Conservation (phyloP, 495 filamentous ascomycete species). For the Sordaria brevicollis region DNA sequence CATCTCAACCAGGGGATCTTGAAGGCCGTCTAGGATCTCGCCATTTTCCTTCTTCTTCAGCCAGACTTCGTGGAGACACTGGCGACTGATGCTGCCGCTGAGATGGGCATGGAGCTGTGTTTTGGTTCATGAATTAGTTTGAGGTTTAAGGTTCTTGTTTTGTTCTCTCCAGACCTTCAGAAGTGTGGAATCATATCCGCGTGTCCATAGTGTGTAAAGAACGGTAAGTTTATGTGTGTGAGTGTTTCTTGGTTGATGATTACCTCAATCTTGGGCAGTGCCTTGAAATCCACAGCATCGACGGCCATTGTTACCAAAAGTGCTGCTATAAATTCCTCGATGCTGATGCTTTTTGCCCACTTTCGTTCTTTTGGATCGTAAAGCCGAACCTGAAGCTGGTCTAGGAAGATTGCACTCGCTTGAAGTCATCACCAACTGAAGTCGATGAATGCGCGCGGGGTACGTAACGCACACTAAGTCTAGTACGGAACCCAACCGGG, state of each 20-base stretch:
- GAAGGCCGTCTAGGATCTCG: slow-evolving; percentile 43
- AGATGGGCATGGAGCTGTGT: slow-evolving; percentile 73
- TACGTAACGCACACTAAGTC: background rate
- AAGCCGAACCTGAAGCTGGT: slow-evolving; percentile 1
- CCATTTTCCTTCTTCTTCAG: slow-evolving; percentile 37
- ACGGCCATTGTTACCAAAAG: background rate
- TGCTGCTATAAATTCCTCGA: background rate
- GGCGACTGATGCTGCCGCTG: slow-evolving; percentile 65
- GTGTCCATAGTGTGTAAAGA: background rate
- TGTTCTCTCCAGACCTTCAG: background rate
- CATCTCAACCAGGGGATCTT: slow-evolving; percentile 62
- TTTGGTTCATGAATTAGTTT: background rate
- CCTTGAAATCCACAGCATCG: slow-evolving; percentile 25
- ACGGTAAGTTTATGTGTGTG: background rate
- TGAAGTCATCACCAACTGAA: background rate
- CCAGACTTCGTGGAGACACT: slow-evolving; percentile 73
- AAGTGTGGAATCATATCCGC: background rate
- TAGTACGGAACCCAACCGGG: background rate
- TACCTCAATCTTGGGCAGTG: slow-evolving; percentile 41
- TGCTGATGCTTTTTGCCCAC: slow-evolving; percentile 10
- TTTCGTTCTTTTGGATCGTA: slow-evolving; percentile 9
- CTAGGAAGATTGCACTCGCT: background rate
- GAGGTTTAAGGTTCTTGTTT: background rate
- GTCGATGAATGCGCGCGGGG: background rate
- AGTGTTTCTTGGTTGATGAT: background rate